Evolutionary conservation across 176 grass and related monocot genomes (phyloP), one percentile per base, ranked within the genome.

Genomic region (Guadua angustifolia): DNA sequence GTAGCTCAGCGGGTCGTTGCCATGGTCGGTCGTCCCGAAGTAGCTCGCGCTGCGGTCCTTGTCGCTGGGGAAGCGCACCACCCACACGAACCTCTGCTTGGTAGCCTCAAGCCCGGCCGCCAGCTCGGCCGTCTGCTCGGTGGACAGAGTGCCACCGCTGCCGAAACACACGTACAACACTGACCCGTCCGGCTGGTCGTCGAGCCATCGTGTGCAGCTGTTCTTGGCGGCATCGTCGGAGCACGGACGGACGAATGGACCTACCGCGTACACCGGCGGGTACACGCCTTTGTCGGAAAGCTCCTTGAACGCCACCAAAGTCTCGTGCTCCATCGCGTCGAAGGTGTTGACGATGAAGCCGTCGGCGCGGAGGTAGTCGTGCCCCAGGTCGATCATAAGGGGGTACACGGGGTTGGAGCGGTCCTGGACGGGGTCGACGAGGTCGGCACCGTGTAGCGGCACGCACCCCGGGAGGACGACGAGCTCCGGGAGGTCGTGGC

Each of bases 151-250:
- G 17, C 95, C 92, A 0, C 87, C 90, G 66, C 90, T 98, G 49
- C 95, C 95, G 3, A 94, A 84, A 10, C 70, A 91, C 22, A 94
- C 82, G 70, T 89, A 94, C 29, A 98, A 13, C 26, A 93, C 90
- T 3, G 95, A 97, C 4, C 22, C 18, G 4, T 39, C 57, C 14
- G 90, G 88, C 70, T 97, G 95, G 45, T 73, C 57, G 72, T 93
- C 92, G 15, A 97, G 85, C 95, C 95, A 97, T 73, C 72, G 51
- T n/a, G 91, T 5, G 39, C 95, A 91, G 38, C 46, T 15, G 15
- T 74, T 35, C 53, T 85, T 53, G 6, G 32, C 77, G 0, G 0
- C 17, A 19, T 77, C 32, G 3, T 67, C 45, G 0, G 19, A 53
- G 61, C n/a, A 33, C 19, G 76, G 5, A 0, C 77, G 79, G 56